phyloP scores from a whole-genome alignment of 1,284 basidiomycete species.

The Filobasidium uniguttulatum region DNA sequence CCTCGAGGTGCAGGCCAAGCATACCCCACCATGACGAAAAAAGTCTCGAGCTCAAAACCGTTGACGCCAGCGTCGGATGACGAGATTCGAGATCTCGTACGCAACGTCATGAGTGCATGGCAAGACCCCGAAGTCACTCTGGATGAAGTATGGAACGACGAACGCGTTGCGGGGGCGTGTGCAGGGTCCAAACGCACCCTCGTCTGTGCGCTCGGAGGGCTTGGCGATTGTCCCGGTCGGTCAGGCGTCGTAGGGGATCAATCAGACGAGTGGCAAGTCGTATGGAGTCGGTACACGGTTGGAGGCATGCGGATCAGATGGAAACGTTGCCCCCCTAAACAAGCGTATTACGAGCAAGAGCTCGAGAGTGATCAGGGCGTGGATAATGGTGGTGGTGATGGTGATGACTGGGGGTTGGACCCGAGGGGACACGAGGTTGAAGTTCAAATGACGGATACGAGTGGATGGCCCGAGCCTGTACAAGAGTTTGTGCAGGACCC shows the following conservation, averaged over 20 bases:
- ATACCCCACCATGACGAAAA: constrained; percentile 1
- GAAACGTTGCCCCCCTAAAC: constrained; percentile 17
- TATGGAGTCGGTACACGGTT: constrained; percentile 13
- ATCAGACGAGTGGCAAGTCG: constrained; percentile 21
- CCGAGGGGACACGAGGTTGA: no score
- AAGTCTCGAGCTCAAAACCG: constrained; percentile 26
- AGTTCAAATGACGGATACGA: no score
- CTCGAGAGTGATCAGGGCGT: background rate
- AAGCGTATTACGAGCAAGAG: background rate
- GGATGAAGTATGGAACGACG: constrained; percentile 57
- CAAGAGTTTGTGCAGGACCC: no score
- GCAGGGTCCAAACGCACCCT: constrained; percentile 43
- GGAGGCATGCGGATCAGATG: constrained; percentile 21
- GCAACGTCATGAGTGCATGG: constrained; percentile 45
- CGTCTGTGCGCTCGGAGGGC: constrained; percentile 31
- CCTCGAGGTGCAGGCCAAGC: constrained; percentile 20
- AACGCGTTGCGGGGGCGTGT: constrained; percentile 47
- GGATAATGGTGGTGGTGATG: background rate
- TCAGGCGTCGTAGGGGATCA: constrained; percentile 6
- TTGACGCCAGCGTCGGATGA: constrained; percentile 37
- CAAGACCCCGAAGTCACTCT: constrained; percentile 41
- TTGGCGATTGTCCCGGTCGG: constrained; percentile 26
- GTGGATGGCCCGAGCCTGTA: no score
- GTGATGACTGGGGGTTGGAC: no score
- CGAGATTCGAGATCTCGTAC: constrained; percentile 45